Evolutionary conservation across 345 rosid species (phyloP), one percentile per base, ranked within the genome.

Genomic region (Erucastrum elatum): DNA sequence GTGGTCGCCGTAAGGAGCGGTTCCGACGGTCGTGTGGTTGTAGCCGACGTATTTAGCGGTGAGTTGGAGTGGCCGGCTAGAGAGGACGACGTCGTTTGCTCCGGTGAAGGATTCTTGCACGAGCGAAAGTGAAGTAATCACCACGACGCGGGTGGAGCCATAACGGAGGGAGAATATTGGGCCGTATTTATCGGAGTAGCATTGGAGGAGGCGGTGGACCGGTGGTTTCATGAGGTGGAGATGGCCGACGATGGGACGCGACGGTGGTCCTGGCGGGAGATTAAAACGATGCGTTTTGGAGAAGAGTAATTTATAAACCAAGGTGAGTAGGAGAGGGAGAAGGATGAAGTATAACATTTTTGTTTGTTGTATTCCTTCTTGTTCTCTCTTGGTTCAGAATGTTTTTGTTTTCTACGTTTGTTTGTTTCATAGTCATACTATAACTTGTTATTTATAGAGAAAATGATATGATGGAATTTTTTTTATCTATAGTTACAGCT

Each of bases 1-100:
- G 15, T 84, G 90, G 8, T 90, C 88, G 1, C 91, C 94, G 68
- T 90, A 87, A 10, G 86, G 66, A 4, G 85, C 72, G 1, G 81
- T 35, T 13, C 25, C 17, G 0, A 88, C 29, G 12, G 82, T 79
- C 0, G 70, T 79, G 77, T 79, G 25, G 74, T 80, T 80, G 9
- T 90, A 88, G 1, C 84, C 84, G 5, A 13, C 67, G 67, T 81
- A 58, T 34, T 87, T 87, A 1, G 82, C 90, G 0, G 82, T 70
- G 2, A 84, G 56, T 4, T 44, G 78, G 5, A 70, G 71, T 0
- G 94, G 94, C 25, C 88, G 75, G 80, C 76, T 83, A 4, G 94
- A 89, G 51, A 89, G 82, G 5, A 84, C 8, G 10, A 84, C 21
- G 78, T 88, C 91, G 70, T 86, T 88, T 64, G 80, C 77, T 34